phyloP scores from a whole-genome alignment of 306 rosid species.

The Prunus dulcis region DNA sequence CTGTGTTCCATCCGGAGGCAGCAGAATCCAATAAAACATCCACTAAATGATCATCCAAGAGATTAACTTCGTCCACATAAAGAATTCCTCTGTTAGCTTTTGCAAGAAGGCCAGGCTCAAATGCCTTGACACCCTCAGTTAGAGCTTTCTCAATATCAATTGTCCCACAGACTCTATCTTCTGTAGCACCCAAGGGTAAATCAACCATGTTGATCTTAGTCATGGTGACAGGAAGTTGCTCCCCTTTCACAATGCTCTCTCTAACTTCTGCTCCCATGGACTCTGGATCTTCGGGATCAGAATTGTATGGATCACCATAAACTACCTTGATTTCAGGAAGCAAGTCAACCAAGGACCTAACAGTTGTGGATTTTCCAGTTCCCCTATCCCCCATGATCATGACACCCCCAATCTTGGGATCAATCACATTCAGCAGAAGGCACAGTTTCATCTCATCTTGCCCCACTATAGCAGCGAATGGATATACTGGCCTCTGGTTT shows the following conservation, averaged over 20 bases:
- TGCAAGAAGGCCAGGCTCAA: slow-evolving; percentile 91
- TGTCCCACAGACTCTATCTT: slow-evolving; percentile 95
- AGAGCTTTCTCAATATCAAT: slow-evolving; percentile 96
- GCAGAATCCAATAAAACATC: slow-evolving; percentile 95
- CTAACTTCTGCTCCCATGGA: slow-evolving; percentile 85
- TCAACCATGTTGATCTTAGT: slow-evolving; percentile 95
- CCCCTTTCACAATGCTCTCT: slow-evolving; percentile 63
- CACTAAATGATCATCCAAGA: slow-evolving; percentile 90
- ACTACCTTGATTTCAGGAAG: slow-evolving; percentile 88
- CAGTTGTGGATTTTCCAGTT: slow-evolving; percentile 87
- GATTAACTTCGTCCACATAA: slow-evolving; percentile 93
- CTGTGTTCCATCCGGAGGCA: slow-evolving; percentile 99
- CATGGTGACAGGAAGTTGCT: slow-evolving; percentile 50
- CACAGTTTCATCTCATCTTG: slow-evolving; percentile 98
- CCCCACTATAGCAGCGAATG: slow-evolving; percentile 91
- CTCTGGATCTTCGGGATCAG: slow-evolving; percentile 94
- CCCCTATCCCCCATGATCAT: slow-evolving; percentile 99
- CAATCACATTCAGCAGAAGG: slow-evolving; percentile 87
- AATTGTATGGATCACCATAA: slow-evolving; percentile 85
- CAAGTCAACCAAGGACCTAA: slow-evolving; percentile 84
- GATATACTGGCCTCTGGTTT: slow-evolving; percentile 89
- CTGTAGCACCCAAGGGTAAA: slow-evolving; percentile 92
- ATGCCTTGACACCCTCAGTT: slow-evolving; percentile 91
- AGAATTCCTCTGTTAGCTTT: slow-evolving; percentile 96
- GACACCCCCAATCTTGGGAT: slow-evolving; percentile 94